Evolutionary conservation across 148 eudicot species (phyloP), one percentile per base, ranked within the genome.

Genomic region (Salicornia ramosissima): DNA sequence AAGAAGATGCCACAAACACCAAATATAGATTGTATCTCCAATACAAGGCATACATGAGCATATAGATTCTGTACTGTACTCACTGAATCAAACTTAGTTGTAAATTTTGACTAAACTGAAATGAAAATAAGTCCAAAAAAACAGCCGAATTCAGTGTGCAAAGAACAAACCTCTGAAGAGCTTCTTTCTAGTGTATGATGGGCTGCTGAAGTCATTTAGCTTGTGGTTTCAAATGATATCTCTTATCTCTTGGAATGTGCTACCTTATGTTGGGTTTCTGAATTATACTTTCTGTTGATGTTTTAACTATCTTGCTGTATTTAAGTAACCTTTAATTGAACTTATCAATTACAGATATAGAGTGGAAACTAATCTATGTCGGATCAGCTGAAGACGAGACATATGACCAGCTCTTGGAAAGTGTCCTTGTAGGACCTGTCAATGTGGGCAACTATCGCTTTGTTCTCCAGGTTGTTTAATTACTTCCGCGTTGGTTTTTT

Each of bases 311-410:
- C 9, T 24, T 1, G 25, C 66, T 49, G 36, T 8, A 36, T 39
- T 54, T 65, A 22, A 59, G 0, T 28, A 29, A 59, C 71, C 34
- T 39, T 63, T 64, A 10, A 57, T 22, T 15, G 5, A 36, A 36
- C 4, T 36, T 19, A 7, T 24, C 33, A 50, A 66, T 4, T 49
- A 31, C 87, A 92, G 98, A 92, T 85, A 64, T 92, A 70, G 98
- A 92, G 61, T 92, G 98, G 98, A 92, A 92, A 76, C 92, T 92
- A 28, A 85, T 78, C 7, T 92, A 92, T 67, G 98, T 92, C 25
- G 98, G 98, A 78, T 92, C 98, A 68, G 96, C 98, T 47, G 96
- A 93, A 83, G 98, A 93, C 79, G 98, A 93, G 52, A 81, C 98
- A 22, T 88, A 93, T 76, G 98, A 90, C 74, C 98, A 93, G 71